These are phyloP conservation scores for Wickerhamomyces chambardii DNA, from an alignment of 805 yeast species.

Conservation along the genomic window DNA sequence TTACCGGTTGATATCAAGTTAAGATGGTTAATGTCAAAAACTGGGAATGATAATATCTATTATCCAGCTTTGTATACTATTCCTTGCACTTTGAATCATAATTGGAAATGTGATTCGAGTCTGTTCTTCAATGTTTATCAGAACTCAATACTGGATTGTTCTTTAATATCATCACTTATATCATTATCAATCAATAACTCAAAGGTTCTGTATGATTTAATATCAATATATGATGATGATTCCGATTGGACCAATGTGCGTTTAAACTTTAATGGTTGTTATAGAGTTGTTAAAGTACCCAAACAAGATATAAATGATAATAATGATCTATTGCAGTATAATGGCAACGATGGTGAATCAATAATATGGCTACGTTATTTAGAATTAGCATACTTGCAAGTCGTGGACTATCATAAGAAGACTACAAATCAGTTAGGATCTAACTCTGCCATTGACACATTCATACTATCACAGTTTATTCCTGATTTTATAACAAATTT, in stretches of 20 bases:
- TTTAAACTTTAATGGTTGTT: constrained; percentile 47
- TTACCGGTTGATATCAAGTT: not conserved
- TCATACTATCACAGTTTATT: constrained; percentile 57
- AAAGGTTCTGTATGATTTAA: constrained; percentile 1
- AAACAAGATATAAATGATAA: no score
- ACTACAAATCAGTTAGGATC: constrained; percentile 60
- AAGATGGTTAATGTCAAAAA: not conserved
- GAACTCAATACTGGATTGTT: constrained; percentile 56
- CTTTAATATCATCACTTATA: constrained; percentile 62
- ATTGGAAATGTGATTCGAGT: not conserved
- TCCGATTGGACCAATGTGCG: no score
- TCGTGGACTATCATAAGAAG: constrained; percentile 44
- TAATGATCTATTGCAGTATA: constrained; percentile 36
- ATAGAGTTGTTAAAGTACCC: constrained; percentile 37
- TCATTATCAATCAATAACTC: constrained; percentile 29
- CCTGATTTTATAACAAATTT: constrained; percentile 44
- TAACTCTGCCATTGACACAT: constrained; percentile 65
- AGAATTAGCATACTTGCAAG: constrained; percentile 67
- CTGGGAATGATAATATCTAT: not conserved
- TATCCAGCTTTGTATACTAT: not conserved
- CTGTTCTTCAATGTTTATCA: constrained; percentile 27
- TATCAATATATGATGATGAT: no score
- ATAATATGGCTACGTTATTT: constrained; percentile 62
- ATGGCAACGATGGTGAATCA: no score
- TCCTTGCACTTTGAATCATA: no score